Evolutionary conservation across 2,329 filamentous ascomycete genomes (phyloP), one percentile per base, ranked within the genome.

Genomic region (Stenocarpella maydis): DNA sequence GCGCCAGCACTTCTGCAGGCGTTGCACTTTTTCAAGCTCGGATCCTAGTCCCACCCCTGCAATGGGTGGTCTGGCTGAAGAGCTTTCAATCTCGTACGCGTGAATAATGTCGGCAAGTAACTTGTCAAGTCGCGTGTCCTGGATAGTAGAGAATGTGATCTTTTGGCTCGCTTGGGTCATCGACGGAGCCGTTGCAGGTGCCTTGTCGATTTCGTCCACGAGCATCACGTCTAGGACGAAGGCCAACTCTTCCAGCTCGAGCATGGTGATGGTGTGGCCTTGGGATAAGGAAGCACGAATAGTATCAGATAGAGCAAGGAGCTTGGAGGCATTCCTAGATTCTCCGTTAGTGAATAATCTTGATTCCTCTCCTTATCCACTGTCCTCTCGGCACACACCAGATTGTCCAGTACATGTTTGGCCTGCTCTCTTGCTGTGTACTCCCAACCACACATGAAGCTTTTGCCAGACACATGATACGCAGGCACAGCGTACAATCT

Each of bases 161-260:
- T 43, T 63, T 7, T 58, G 55, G n/a, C 24, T 47, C 8, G 6
- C 31, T 39, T 31, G 24, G 60, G 19, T 34, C 6, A 50, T n/a
- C 9, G 2, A 4, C 24, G 45, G 10, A 28, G n/a, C n/a, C 19
- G 49, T 45, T 8, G 47, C 9, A 15, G 66, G 31, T 19, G 15
- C 15, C 3, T 67, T 53, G 12, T 67, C 63, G 24, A 71, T 24
- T 39, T 72, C 60, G 54, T 66, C 71, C 28, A 39, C 41, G 5
- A 72, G 47, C 60, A 72, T 55, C 65, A 66, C 68, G 26, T 68
- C 53, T 26, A 72, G 34, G n/a, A 71, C 58, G 26, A 72, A 64
- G 14, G 58, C 41, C 45, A 72, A 50, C 2, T 72, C 49, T 12
- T 68, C 71, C 21, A 66, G 28, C 43, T 68, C 69, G 19, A 21